Conservation (phyloP, 108 stramenopile species). For the Tribonema minus region DNA sequence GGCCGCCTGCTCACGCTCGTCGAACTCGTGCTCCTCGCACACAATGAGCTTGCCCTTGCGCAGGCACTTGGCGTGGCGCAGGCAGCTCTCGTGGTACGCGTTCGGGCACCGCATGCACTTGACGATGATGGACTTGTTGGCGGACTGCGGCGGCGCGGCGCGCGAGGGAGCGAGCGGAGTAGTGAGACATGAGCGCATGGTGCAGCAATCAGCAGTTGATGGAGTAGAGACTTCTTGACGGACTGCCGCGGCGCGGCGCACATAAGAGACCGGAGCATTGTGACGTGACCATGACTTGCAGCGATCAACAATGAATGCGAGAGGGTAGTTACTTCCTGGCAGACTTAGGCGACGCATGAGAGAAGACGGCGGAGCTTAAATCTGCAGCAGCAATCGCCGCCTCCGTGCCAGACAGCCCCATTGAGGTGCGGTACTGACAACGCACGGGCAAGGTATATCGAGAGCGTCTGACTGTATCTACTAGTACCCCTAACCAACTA, state of each 20-base stretch:
- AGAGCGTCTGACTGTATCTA: no score
- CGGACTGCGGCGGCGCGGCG: no score
- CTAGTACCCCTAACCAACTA: no score
- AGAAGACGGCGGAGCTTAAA: no score
- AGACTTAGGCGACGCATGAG: no score
- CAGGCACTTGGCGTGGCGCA: background rate
- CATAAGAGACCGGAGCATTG: background rate
- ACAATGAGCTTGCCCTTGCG: slow-evolving; percentile 40
- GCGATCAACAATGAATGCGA: no score
- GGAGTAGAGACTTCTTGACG: background rate
- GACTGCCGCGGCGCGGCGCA: background rate
- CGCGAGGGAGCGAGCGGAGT: background rate
- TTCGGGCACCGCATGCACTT: slow-evolving; percentile 45
- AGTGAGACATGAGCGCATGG: background rate
- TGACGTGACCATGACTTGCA: background rate
- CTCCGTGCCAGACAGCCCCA: no score
- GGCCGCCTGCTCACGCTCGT: background rate
- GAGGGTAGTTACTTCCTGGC: no score
- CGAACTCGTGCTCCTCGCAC: slow-evolving; percentile 22
- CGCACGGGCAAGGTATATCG: no score
- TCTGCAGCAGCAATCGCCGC: no score
- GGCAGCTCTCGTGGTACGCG: slow-evolving; percentile 16
- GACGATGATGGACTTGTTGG: background rate
- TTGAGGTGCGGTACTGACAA: no score
- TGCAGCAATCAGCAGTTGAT: background rate